Conservation (phyloP, 2,329 filamentous ascomycete species). For the Sporothrix protearum region DNA sequence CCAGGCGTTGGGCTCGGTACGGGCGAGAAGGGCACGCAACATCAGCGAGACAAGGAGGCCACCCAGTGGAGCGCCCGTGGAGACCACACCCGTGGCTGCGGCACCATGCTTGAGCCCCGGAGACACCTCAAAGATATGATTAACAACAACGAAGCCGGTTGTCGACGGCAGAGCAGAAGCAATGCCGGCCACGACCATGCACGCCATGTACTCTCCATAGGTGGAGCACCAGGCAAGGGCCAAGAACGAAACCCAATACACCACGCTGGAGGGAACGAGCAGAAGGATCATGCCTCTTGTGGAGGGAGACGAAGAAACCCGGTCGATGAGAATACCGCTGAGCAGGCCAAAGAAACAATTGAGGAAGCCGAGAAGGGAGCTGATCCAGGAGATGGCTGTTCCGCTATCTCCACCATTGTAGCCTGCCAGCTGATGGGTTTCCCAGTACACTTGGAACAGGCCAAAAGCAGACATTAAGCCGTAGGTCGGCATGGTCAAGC, state of each 20-base stretch:
- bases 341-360: slow-evolving; percentile 31
- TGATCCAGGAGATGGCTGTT: slow-evolving; percentile 33
- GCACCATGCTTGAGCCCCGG: slow-evolving; percentile 18
- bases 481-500: slow-evolving; percentile 31
- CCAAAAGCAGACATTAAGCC: slow-evolving; percentile 34
- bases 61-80: slow-evolving; percentile 33
- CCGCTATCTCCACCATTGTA: slow-evolving; percentile 12
- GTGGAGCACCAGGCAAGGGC: slow-evolving; percentile 32
- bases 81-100: slow-evolving; percentile 31
- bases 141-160: slow-evolving; percentile 31
- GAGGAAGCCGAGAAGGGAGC: slow-evolving; percentile 33
- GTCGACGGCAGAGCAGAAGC: slow-evolving; percentile 31
- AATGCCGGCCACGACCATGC: slow-evolving; percentile 33
- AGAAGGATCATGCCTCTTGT: slow-evolving; percentile 20
- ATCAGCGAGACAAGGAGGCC: slow-evolving; percentile 35
- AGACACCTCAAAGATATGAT: slow-evolving; percentile 31
- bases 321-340: slow-evolving; percentile 32
- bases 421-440: slow-evolving; percentile 29
- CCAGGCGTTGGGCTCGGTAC: slow-evolving; percentile 27
- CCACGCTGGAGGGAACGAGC: slow-evolving; percentile 22
- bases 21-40: slow-evolving; percentile 31
- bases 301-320: not conserved
- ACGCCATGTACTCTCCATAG: slow-evolving; percentile 34
- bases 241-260: slow-evolving; percentile 32
- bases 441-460: slow-evolving; percentile 34